Conservation (phyloP, 768 basidiomycete species). For the Termitomyces sp. region DNA sequence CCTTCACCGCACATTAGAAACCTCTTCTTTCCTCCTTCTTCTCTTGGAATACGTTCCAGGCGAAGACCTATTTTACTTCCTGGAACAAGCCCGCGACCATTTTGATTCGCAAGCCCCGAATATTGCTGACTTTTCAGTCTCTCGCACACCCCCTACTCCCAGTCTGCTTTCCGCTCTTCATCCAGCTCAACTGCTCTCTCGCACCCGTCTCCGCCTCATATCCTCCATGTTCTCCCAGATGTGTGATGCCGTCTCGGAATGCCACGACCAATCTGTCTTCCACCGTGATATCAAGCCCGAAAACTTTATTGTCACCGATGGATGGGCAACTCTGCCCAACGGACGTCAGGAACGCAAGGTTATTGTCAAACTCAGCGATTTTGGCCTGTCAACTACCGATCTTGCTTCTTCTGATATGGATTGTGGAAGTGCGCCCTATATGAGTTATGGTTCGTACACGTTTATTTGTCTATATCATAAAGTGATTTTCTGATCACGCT, state of each 20-base stretch:
- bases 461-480: not conserved
- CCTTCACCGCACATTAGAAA: slow-evolving; percentile 90
- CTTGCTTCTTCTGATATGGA: slow-evolving; percentile 92
- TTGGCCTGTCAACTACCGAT: slow-evolving; percentile 91
- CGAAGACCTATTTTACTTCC: slow-evolving; percentile 96
- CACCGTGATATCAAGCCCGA: slow-evolving; percentile 99
- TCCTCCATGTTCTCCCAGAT: slow-evolving; percentile 98
- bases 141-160: slow-evolving; percentile 89
- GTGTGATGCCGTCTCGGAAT: slow-evolving; percentile 95
- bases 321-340: slow-evolving; percentile 49
- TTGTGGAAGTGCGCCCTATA: slow-evolving; percentile 97
- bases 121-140: slow-evolving; percentile 36
- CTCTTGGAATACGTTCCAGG: slow-evolving; percentile 95
- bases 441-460: slow-evolving; percentile 82
- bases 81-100: slow-evolving; percentile 93
- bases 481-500: slow-evolving; percentile 11
- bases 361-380: slow-evolving; percentile 94
- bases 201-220: slow-evolving; percentile 86
- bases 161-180: slow-evolving; percentile 82
- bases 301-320: slow-evolving; percentile 95
- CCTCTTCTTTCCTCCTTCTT: slow-evolving; percentile 85
- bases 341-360: slow-evolving; percentile 78
- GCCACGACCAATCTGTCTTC: slow-evolving; percentile 87
- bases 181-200: slow-evolving; percentile 78
- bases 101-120: slow-evolving; percentile 49